Base-by-base conservation (phyloP, 306 rosid genomes). In the Hylodesmum podocarpum region DNA sequence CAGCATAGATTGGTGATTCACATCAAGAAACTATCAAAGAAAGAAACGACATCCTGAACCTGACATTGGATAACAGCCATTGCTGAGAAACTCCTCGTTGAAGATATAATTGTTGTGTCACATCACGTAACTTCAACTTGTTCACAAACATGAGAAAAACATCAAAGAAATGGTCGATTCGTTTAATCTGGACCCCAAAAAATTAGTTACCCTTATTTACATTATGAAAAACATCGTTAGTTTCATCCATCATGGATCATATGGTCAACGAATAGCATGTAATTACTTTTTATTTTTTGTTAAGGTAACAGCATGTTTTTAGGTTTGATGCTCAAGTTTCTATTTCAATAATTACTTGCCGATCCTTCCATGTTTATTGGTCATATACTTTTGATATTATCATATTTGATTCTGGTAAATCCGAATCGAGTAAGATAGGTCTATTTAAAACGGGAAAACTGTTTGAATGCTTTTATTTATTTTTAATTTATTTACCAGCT, bases 91-190 rank as follows among this genome's bases (percentile, higher is more conserved):
- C 46, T 18, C 6, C 24, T 7, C 57, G 8, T 27, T 18, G 15
- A 46, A 31, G 61, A 69, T 69, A 47, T 69, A 29, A 69, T 49
- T 31, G 31, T 47, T 6, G 61, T 29, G 44, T 69, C 61, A 69
- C 62, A 70, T 70, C 75, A 41, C 16, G 0, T 16, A 47, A 5
- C 24, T 66, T 43, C 18, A 47, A 11, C 46, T 50, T 47, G 43
- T 47, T 49, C 43, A 28, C 16, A 49, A 27, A 1, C 29, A 5
- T 12, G 2, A 15, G 15, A 33, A 22, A n/a, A 44, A n/a, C 34
- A 14, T 46, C 11, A 8, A 67, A 29, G 6, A 31, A 59, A 31
- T 31, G 41, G 27, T 14, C 25, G 1, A 67, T 25, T 43, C 10
- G 40, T 43, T 41, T 9, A 16, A n/a, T 27, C 44, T 9, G 15